phyloP scores from a whole-genome alignment of 2,329 filamentous ascomycete genomes.

The Exserohilum turcica region DNA sequence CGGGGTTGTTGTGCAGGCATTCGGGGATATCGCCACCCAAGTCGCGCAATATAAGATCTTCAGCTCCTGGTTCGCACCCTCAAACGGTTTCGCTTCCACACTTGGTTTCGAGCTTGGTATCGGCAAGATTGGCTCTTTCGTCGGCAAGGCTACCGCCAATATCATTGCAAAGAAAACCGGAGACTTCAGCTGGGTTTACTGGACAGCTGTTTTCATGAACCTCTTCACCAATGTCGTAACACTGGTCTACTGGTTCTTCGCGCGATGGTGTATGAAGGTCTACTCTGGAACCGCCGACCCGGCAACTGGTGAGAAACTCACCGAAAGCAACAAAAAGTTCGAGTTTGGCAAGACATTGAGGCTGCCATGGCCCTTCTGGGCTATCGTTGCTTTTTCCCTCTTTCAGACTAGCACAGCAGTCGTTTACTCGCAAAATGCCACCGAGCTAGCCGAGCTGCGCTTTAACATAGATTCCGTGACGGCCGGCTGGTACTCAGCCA shows the following conservation, averaged over 20 bases:
- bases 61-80: slow-evolving; percentile 67
- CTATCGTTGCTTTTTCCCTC: slow-evolving; percentile 59
- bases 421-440: slow-evolving; percentile 63
- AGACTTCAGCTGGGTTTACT: slow-evolving; percentile 67
- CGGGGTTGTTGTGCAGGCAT: slow-evolving; percentile 59
- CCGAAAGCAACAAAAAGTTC: slow-evolving; percentile 64
- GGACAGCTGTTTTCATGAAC: slow-evolving; percentile 67
- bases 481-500: slow-evolving; percentile 66
- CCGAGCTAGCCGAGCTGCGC: slow-evolving; percentile 64
- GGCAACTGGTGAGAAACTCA: slow-evolving; percentile 64
- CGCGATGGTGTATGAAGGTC: slow-evolving; percentile 55
- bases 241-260: slow-evolving; percentile 61
- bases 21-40: slow-evolving; percentile 69
- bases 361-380: slow-evolving; percentile 66
- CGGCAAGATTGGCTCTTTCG: slow-evolving; percentile 65
- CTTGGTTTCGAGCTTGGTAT: slow-evolving; percentile 65
- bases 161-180: slow-evolving; percentile 63
- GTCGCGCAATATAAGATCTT: slow-evolving; percentile 70
- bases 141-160: slow-evolving; percentile 65
- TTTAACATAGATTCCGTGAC: slow-evolving; percentile 61
- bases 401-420: slow-evolving; percentile 63
- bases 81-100: slow-evolving; percentile 65
- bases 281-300: slow-evolving; percentile 58
- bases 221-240: slow-evolving; percentile 65
- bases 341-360: slow-evolving; percentile 61